phyloP scores from a whole-genome alignment of 2,329 filamentous ascomycete species.

The Sphaceloma murrayae region DNA sequence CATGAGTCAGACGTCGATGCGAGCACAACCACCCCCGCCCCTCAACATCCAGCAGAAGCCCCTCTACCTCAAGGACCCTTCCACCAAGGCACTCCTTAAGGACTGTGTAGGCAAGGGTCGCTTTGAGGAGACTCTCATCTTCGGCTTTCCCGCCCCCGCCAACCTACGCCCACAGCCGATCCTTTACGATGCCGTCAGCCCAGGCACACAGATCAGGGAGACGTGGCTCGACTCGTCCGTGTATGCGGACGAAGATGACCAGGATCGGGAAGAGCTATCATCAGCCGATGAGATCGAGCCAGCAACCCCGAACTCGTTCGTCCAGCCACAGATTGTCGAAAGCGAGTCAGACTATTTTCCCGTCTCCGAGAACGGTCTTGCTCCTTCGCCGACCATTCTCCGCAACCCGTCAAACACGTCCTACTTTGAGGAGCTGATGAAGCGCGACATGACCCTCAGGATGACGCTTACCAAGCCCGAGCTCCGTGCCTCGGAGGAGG shows the following conservation, averaged over 20 bases:
- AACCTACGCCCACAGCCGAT: neutral
- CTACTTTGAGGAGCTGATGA: slow-evolving; percentile 16
- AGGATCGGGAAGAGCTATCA: slow-evolving; percentile 12
- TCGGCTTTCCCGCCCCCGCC: slow-evolving; percentile 60
- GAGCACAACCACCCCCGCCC: slow-evolving; percentile 11
- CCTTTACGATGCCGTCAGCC: slow-evolving; percentile 11
- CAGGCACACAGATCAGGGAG: slow-evolving; percentile 11
- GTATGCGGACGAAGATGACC: slow-evolving; percentile 15
- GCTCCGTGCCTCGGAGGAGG: slow-evolving; percentile 63
- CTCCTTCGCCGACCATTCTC: slow-evolving; percentile 1
- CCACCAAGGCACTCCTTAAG: slow-evolving; percentile 10
- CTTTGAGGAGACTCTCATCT: slow-evolving; percentile 90
- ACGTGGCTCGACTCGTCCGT: slow-evolving; percentile 13
- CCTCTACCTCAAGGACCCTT: slow-evolving; percentile 12
- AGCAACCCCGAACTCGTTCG: slow-evolving; percentile 5
- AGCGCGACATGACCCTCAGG: slow-evolving; percentile 76
- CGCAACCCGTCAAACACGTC: slow-evolving; percentile 10
- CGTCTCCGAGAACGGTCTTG: slow-evolving; percentile 22
- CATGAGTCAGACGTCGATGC: slow-evolving; percentile 7
- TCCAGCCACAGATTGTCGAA: slow-evolving; percentile 9
- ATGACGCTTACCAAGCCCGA: slow-evolving; percentile 93
- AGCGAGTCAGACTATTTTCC: slow-evolving; percentile 8
- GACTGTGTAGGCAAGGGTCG: slow-evolving; percentile 13
- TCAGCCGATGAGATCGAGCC: slow-evolving; percentile 15
- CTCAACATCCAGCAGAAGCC: slow-evolving; percentile 10